Evolutionary conservation across 208 protist species (phyloP), one percentile per base, ranked within the genome.

Genomic region (Naegleria fowleri): DNA sequence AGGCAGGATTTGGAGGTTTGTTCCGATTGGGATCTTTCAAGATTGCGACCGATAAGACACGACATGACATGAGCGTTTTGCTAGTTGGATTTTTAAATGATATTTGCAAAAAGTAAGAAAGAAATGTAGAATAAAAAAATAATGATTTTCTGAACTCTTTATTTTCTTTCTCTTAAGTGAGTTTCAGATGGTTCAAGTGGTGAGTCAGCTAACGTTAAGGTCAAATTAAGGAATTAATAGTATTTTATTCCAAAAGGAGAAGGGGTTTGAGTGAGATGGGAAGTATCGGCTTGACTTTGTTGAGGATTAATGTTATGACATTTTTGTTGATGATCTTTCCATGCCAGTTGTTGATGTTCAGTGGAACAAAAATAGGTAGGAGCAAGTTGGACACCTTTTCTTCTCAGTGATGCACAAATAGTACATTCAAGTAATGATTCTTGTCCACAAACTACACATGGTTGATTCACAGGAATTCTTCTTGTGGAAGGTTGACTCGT

Each of bases 301-400:
- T 48, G 43, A 48, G 43, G 43, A 48, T 1, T 48, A 48, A 48
- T 7, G 43, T 48, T 48, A 79, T 86, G 83, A 29, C 39, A 15
- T 48, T 86, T 86, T 48, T 86, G 83, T 48, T 48, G 43, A 48
- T 86, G 83, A 33, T 86, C 83, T 86, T 86, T 86, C 83, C 83
- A 86, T 43, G 40, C 83, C n/a, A 51, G n/a, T 43, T 13, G 7
- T 48, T 86, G 40, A 86, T 48, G 40, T n/a, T 86, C 83, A 33
- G 39, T 6, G 15, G 39, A 51, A 86, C 83, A 86, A 43, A 86
- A 86, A 86, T 48, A 86, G 41, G 83, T 86, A 4, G 33, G 33
- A 5, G 29, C 13, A 2, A 86, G 16, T 48, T 16, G 38, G 29
- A 48, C n/a, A 48, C 83, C 83, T 43, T 86, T 86, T 86, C 83